Conservation (phyloP, 139 green algal genomes). For the Pleodorina starrii region DNA sequence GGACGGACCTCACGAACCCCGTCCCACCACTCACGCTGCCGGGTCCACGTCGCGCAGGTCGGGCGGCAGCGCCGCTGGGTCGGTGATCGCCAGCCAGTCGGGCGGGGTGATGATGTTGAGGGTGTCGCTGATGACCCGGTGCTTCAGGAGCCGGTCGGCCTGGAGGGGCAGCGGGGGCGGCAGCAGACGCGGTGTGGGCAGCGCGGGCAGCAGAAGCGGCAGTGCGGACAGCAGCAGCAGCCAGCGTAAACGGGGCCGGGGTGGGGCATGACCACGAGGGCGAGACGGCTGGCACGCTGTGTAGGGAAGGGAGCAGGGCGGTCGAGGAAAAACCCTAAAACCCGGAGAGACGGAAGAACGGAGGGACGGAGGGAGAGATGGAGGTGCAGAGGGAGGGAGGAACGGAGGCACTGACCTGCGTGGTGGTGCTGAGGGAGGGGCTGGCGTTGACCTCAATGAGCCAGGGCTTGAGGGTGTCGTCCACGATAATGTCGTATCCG, state of each 20-base stretch:
- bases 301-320: too few relatives aligned
- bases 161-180: constrained; percentile 19
- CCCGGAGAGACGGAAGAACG: too few relatives aligned
- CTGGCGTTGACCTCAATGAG: constrained; percentile 82
- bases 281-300: too few relatives aligned
- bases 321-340: too few relatives aligned
- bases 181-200: too few relatives aligned
- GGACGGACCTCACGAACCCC: too few relatives aligned
- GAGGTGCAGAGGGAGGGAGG: too few relatives aligned
- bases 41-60: constrained; percentile 28
- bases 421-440: constrained; percentile 45
- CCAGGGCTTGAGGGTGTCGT: constrained; percentile 78
- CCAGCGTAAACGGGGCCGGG: too few relatives aligned
- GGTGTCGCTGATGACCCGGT: constrained; percentile 72
- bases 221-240: too few relatives aligned
- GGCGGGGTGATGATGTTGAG: constrained; percentile 64
- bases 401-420: neutral
- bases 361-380: too few relatives aligned
- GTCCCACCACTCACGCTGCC: constrained; percentile 36
- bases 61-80: constrained; percentile 19
- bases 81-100: constrained; percentile 58
- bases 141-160: constrained; percentile 75
- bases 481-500: constrained; percentile 85
- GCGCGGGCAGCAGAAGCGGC: too few relatives aligned
- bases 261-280: neutral